phyloP scores from a whole-genome alignment of 2,329 filamentous ascomycete species.

The Trichoderma hamatum region DNA sequence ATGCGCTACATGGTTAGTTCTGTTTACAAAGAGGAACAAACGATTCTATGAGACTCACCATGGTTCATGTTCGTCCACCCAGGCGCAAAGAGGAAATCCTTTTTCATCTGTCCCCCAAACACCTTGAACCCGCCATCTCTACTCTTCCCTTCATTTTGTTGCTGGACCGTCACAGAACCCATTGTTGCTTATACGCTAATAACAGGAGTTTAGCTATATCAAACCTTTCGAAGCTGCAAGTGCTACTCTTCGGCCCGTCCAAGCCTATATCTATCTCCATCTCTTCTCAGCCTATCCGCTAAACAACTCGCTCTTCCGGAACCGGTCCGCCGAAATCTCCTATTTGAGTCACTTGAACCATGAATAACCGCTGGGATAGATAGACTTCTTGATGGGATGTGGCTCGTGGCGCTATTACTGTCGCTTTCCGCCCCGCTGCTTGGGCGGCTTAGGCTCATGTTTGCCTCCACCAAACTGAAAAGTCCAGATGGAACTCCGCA shows the following conservation, averaged over 20 bases:
- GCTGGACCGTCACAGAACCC: conserved; percentile 6
- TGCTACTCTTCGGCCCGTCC: background rate
- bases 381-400: background rate
- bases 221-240: background rate
- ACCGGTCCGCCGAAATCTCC: background rate
- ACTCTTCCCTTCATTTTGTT: background rate
- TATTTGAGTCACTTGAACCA: background rate
- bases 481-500: background rate
- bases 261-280: background rate
- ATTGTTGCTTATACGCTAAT: background rate
- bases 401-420: background rate
- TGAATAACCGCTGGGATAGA: background rate
- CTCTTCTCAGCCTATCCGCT: background rate
- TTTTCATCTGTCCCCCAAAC: conserved; percentile 17
- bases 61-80: conserved; percentile 19
- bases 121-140: conserved; percentile 7
- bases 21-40: background rate
- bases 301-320: conserved; percentile 3
- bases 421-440: background rate
- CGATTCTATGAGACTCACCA: background rate
- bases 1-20: background rate
- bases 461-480: background rate
- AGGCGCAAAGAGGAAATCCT: conserved; percentile 23
- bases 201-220: background rate
- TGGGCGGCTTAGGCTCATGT: background rate